Base-by-base conservation (phyloP, 495 filamentous ascomycete species). In the Opeltia flavorubescens region DNA sequence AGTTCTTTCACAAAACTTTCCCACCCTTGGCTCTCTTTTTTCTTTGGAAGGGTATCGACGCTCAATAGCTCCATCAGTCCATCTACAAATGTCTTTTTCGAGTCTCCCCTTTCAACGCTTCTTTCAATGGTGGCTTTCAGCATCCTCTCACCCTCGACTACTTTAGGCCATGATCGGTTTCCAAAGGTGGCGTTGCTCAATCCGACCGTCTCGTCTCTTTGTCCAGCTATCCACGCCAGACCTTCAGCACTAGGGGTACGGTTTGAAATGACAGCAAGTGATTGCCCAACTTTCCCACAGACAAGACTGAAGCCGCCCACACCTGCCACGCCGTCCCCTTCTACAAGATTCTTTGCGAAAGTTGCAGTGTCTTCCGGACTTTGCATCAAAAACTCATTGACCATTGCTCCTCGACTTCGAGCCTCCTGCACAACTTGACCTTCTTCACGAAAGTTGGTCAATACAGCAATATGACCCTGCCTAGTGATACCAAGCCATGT, bases 401-500 rank as follows among this genome's bases (percentile, higher is more conserved):
- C 83, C 63, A 96, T 86, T 11, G 69, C 76, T 17, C 91, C 91
- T 26, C 91, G 76, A 58, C 83, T 89, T 47, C 76, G 72, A 36
- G 67, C 66, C 7, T 77, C 81, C 42, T 66, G 57, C 21, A 79
- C 61, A 31, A 79, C 66, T 12, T 66, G 61, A 38, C 75, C 77
- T 43, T 78, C 71, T 67, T 96, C 91, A 44, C 86, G 83, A 59
- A 87, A 95, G 68, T 99, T 99, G 45, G 93, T 96, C 29, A 99
- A 72, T 29, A 93, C 80, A 11, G 93, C 89, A 40, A 99, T 65
- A 50, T 85, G 85, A 13, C 91, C 91, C 27, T 80, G 67, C 48
- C 71, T 77, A 31, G 87, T 95, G 50, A 99, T 73, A 25, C 88
- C 91, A 46, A 96, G 78, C 91, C 93, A 99, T 36, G 93, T 96